These are phyloP conservation scores for Chenopodium suecicum DNA, from an alignment of 148 eudicot species.

Conservation along the genomic window DNA sequence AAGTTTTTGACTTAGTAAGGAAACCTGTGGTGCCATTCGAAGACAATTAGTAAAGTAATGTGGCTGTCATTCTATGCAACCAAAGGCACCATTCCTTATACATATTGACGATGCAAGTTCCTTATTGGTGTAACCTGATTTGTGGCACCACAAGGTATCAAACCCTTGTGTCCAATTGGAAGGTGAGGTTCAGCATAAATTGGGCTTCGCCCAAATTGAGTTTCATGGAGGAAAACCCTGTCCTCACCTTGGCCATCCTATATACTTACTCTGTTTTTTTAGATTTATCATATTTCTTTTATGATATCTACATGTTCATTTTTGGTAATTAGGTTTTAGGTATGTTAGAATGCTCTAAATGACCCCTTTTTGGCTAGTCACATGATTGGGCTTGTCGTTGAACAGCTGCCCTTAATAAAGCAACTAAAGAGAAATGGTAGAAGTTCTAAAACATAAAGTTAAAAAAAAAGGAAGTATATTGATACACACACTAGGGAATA, in stretches of 20 bases:
- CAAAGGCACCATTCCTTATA: neutral
- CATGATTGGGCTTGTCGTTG: too few species aligned
- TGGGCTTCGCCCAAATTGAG: neutral
- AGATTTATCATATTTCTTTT: too few species aligned
- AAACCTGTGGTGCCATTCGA: neutral
- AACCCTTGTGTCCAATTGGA: conserved; percentile 10
- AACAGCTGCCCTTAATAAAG: too few species aligned
- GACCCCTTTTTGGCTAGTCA: too few species aligned
- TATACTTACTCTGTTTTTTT: neutral
- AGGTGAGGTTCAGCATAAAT: neutral
- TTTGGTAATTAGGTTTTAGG: too few species aligned
- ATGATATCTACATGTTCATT: too few species aligned
- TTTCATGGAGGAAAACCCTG: neutral
- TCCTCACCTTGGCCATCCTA: neutral
- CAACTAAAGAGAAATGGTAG: too few species aligned
- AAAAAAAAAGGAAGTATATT: too few species aligned
- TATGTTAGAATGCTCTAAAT: too few species aligned
- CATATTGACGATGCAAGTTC: neutral
- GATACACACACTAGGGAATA: too few species aligned
- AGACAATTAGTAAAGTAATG: neutral
- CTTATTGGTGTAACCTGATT: neutral
- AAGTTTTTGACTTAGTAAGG: neutral
- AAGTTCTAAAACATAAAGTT: too few species aligned
- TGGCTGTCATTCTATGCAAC: neutral
- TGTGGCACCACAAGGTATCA: neutral